Evolutionary conservation across 2,329 filamentous ascomycete genomes (phyloP).

Genomic region (Aureobasidium sp.): DNA sequence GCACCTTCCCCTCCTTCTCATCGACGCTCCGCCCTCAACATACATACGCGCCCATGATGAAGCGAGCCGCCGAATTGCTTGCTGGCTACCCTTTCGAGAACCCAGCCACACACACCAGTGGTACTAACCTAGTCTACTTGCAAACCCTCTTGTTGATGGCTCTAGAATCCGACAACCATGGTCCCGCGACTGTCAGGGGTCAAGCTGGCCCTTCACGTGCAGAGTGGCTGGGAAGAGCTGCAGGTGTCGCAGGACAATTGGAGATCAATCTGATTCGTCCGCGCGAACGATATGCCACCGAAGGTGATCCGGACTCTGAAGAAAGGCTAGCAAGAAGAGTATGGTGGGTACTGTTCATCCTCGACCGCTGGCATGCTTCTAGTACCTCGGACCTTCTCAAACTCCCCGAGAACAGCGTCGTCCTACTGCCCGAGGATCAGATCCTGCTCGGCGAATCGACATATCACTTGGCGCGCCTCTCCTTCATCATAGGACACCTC

Average conservation of each 20-base stretch:
- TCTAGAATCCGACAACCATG: constrained; percentile 57
- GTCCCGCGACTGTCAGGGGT: constrained; percentile 40
- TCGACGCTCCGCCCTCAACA: constrained; percentile 31
- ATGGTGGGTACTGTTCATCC: constrained; percentile 66
- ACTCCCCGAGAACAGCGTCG: constrained; percentile 56
- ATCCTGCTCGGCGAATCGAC: constrained; percentile 55
- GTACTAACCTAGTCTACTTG: constrained; percentile 50
- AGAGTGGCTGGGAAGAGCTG: constrained; percentile 56
- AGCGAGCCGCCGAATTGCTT: constrained; percentile 38
- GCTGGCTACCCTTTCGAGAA: constrained; percentile 40
- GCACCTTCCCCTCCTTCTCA: constrained; percentile 41
- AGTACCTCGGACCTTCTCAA: constrained; percentile 56
- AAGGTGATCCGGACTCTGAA: constrained; percentile 52
- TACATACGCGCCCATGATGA: constrained; percentile 31
- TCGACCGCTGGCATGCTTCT: constrained; percentile 69
- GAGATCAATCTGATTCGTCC: constrained; percentile 49
- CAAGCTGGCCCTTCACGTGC: constrained; percentile 43
- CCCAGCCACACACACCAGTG: constrained; percentile 33
- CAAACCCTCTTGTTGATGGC: constrained; percentile 61
- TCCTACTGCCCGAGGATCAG: constrained; percentile 54
- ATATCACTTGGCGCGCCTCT: constrained; percentile 61
- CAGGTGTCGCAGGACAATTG: constrained; percentile 59
- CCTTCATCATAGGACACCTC: constrained; percentile 50
- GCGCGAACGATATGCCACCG: constrained; percentile 34
- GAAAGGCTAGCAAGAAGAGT: constrained; percentile 56